A percentile compares a stretch with the other conserved stretches of the same genome.
phyloP scores from a whole-genome alignment of 306 rosid species.

The Chamaecrista fasciculata region DNA sequence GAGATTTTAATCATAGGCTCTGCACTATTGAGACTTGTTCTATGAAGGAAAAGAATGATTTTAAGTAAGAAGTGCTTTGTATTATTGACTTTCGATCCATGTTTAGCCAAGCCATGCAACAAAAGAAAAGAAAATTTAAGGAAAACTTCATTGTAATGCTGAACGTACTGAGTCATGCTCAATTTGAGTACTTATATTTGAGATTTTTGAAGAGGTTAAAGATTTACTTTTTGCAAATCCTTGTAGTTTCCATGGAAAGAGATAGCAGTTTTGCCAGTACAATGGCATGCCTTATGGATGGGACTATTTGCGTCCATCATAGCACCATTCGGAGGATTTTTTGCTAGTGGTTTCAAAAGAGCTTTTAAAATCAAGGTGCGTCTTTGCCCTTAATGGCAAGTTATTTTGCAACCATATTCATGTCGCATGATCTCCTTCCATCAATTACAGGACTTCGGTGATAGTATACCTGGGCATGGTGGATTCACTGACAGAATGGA shows the following conservation, averaged over 20 bases:
- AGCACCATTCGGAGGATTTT: conserved; percentile 99
- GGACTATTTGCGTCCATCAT: conserved; percentile 95
- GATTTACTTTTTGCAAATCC: conserved; percentile 20
- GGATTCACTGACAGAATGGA: conserved; percentile 99
- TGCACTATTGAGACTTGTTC: neutral
- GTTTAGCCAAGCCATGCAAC: neutral
- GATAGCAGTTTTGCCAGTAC: conserved; percentile 75
- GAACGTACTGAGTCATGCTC: neutral
- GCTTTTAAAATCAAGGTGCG: conserved; percentile 93
- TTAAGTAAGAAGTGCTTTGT: neutral
- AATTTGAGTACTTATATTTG: neutral
- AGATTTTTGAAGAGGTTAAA: neutral
- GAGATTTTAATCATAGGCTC: neutral
- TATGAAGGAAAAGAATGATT: neutral
- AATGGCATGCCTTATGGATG: conserved; percentile 87
- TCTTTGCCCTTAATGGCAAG: conserved; percentile 6
- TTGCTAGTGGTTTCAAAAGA: conserved; percentile 97
- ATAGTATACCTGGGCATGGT: conserved; percentile 97
- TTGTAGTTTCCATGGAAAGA: conserved; percentile 68
- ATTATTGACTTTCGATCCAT: neutral
- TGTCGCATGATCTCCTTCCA: conserved; percentile 21
- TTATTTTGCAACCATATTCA: conserved; percentile 4
- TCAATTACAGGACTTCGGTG: conserved; percentile 84
- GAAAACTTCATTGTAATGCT: neutral
- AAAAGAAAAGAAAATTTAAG: neutral